Conservation (phyloP, 352 stramenopile species). For the Pythium guiyangense region DNA sequence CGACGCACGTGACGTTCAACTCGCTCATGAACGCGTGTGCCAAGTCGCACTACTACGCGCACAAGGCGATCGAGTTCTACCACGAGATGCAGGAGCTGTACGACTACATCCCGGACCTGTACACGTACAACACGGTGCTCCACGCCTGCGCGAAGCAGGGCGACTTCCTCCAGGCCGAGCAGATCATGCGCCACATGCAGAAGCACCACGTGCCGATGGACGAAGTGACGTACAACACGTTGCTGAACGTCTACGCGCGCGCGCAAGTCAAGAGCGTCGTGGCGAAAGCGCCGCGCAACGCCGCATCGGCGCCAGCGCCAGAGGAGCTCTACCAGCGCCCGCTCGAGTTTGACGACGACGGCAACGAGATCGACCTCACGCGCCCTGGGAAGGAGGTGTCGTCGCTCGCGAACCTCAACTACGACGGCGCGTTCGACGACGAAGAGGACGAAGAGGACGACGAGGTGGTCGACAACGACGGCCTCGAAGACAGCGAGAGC, state of each 20-base stretch:
- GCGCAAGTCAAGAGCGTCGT: slow-evolving; percentile 69
- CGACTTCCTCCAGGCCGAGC: slow-evolving; percentile 66
- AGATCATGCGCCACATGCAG: slow-evolving; percentile 72
- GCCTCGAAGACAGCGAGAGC: slow-evolving; percentile 27
- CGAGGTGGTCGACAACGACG: slow-evolving; percentile 32
- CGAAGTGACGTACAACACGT: slow-evolving; percentile 62
- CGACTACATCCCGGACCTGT: slow-evolving; percentile 70
- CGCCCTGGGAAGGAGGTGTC: slow-evolving; percentile 57
- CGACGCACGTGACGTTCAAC: slow-evolving; percentile 73
- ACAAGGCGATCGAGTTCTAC: slow-evolving; percentile 84
- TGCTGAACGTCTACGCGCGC: slow-evolving; percentile 79
- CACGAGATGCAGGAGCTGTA: slow-evolving; percentile 86
- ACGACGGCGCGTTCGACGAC: slow-evolving; percentile 57
- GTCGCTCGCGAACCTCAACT: slow-evolving; percentile 59
- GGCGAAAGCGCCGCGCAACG: slow-evolving; percentile 61
- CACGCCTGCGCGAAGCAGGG: slow-evolving; percentile 75
- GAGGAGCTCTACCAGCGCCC: slow-evolving; percentile 63
- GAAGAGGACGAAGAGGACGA: slow-evolving; percentile 46
- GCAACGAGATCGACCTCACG: slow-evolving; percentile 65
- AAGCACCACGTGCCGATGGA: slow-evolving; percentile 62
- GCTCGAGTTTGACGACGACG: slow-evolving; percentile 73
- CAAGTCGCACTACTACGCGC: slow-evolving; percentile 82
- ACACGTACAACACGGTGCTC: slow-evolving; percentile 78
- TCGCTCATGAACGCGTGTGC: slow-evolving; percentile 76
- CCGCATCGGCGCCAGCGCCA: slow-evolving; percentile 19